A percentile compares a stretch with the other conserved stretches of the same genome.
Conservation (phyloP, 2,329 filamentous ascomycete species). For the Colletotrichum sp. region DNA sequence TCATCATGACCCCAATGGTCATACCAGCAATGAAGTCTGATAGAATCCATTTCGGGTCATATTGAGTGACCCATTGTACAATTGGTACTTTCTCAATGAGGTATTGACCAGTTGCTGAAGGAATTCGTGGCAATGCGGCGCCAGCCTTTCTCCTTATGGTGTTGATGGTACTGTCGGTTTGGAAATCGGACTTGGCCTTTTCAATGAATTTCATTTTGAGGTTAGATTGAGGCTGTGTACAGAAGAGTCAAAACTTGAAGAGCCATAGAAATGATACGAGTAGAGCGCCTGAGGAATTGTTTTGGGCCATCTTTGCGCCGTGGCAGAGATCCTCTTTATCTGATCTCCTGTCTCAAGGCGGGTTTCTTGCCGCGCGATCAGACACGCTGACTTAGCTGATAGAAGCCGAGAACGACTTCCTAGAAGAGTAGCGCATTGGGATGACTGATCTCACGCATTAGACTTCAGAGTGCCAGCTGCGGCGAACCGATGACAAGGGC, state of each 20-base stretch:
- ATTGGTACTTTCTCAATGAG: constrained; percentile 66
- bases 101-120: constrained; percentile 60
- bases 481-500: not conserved
- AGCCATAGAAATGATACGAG: not conserved
- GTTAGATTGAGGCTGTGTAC: not conserved
- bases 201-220: constrained; percentile 26
- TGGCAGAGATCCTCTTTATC: not conserved
- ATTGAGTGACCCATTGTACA: constrained; percentile 66
- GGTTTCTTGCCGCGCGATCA: not conserved
- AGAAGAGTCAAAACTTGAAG: not conserved
- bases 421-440: not conserved
- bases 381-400: not conserved
- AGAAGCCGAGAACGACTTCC: not conserved
- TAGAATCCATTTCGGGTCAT: constrained; percentile 64
- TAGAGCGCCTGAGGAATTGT: not conserved
- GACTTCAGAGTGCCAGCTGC: not conserved
- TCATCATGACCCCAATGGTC: constrained; percentile 64
- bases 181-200: constrained; percentile 33
- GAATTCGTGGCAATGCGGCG: constrained; percentile 42
- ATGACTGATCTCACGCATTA: not conserved
- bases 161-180: constrained; percentile 42
- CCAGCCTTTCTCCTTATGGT: constrained; percentile 31
- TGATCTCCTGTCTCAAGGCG: not conserved
- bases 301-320: not conserved
- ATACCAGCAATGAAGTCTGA: constrained; percentile 67